A percentile compares a stretch with the other conserved stretches of the same genome.
Conservation (phyloP, 83 land plant genomes). For the Picea abies region DNA sequence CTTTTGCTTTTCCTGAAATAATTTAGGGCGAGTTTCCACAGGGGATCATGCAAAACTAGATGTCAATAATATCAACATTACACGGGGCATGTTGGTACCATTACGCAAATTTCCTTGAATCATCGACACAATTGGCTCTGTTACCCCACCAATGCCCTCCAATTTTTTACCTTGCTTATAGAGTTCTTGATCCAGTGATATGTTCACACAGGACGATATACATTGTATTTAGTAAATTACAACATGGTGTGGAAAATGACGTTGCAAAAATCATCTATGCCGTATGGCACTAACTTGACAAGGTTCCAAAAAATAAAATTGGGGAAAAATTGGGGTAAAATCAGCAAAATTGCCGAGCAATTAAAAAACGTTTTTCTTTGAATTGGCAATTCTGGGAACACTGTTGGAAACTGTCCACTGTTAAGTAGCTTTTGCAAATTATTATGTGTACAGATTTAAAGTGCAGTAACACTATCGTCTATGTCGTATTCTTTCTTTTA, state of each 20-base stretch:
- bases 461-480: neutral
- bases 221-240: neutral
- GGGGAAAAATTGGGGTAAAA: no score
- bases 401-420: neutral
- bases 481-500: no score
- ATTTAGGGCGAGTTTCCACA: neutral
- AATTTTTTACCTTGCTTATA: neutral
- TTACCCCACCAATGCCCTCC: neutral
- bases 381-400: no score
- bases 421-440: slow-evolving; percentile 1
- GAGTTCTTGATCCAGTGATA: slow-evolving; percentile 1
- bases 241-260: neutral
- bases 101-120: neutral
- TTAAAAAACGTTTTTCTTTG: no score
- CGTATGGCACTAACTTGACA: no score
- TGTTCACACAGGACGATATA: neutral
- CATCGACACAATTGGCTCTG: neutral
- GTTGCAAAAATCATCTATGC: no score
- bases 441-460: neutral
- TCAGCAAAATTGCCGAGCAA: no score
- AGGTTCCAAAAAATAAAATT: no score
- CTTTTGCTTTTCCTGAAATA: neutral
- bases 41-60: neutral
- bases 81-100: neutral
- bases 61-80: neutral